Evolutionary conservation across 192 early-diverging fungal genomes (phyloP).

Genomic region (Spizellomyces sp.): DNA sequence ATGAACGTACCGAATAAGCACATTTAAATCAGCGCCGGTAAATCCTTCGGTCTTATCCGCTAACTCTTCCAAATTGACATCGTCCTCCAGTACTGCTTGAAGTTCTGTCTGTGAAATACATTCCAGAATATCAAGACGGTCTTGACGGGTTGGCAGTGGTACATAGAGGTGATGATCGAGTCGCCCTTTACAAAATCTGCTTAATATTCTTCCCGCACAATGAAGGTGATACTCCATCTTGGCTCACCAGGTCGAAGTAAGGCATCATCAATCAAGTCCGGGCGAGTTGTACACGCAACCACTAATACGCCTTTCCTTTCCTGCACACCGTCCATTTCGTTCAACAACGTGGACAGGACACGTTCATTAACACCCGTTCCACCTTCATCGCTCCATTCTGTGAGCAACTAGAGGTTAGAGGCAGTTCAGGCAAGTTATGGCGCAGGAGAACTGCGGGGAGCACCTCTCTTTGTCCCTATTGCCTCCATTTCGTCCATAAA

Average conservation of each 20-base stretch:
- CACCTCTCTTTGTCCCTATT: conserved; percentile 80
- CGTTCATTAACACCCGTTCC: conserved; percentile 81
- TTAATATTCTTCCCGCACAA: not conserved
- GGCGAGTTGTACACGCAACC: conserved; percentile 78
- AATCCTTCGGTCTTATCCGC: conserved; percentile 60
- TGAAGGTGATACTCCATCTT: not conserved
- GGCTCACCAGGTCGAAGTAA: conserved; percentile 70
- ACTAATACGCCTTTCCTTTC: conserved; percentile 79
- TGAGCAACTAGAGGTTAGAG: not conserved
- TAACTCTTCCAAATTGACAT: conserved; percentile 51
- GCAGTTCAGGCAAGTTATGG: too few relatives aligned
- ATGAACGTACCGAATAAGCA: conserved; percentile 35
- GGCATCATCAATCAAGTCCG: conserved; percentile 84
- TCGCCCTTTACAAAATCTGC: conserved; percentile 41
- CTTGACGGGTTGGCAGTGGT: conserved; percentile 43
- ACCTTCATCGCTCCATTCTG: conserved; percentile 52
- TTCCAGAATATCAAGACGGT: conserved; percentile 67
- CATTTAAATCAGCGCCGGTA: conserved; percentile 65
- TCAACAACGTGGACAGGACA: conserved; percentile 82
- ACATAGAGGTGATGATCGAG: conserved; percentile 83
- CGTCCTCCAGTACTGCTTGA: conserved; percentile 9
- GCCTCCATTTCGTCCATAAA: conserved; percentile 96
- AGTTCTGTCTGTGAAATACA: not conserved
- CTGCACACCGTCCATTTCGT: conserved; percentile 97
- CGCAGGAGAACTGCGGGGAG: not conserved